phyloP scores from a whole-genome alignment of 83 land plant genomes.

The Isoetes engelmannii region DNA sequence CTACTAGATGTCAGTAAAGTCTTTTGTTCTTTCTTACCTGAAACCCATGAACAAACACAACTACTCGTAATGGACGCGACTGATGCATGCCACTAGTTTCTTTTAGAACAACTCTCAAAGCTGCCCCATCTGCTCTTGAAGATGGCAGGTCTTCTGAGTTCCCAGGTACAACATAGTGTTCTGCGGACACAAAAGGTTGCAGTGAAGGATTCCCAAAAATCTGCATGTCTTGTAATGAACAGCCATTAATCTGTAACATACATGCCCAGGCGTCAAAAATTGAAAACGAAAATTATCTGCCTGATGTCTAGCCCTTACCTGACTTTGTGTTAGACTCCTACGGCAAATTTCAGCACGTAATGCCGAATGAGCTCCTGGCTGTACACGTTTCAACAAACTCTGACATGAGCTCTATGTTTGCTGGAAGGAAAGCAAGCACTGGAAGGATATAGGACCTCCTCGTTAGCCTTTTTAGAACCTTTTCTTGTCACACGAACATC shows the following conservation, averaged over 20 bases:
- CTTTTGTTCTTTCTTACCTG: no score
- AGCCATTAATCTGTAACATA: constrained; percentile 57
- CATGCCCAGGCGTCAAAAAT: neutral
- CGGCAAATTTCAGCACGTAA: constrained; percentile 70
- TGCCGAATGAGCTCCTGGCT: no score
- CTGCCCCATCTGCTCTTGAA: constrained; percentile 13
- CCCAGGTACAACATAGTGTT: constrained; percentile 28
- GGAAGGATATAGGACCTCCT: no score
- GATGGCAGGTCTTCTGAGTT: constrained; percentile 15
- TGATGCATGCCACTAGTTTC: neutral
- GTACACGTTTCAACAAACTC: no score
- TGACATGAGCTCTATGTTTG: no score
- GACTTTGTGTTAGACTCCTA: constrained; percentile 66
- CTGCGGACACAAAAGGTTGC: constrained; percentile 61
- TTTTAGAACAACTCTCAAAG: neutral
- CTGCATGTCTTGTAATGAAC: constrained; percentile 74
- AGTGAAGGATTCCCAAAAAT: constrained; percentile 67
- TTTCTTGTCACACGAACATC: no score
- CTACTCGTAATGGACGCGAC: constrained; percentile 27
- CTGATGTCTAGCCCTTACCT: constrained; percentile 23
- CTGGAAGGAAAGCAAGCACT: no score
- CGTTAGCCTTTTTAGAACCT: no score
- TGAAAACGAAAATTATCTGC: no score
- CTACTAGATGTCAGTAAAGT: no score
- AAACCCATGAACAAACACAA: constrained; percentile 90